Conservation (phyloP, 2,329 filamentous ascomycete genomes). For the Alternaria sp. region DNA sequence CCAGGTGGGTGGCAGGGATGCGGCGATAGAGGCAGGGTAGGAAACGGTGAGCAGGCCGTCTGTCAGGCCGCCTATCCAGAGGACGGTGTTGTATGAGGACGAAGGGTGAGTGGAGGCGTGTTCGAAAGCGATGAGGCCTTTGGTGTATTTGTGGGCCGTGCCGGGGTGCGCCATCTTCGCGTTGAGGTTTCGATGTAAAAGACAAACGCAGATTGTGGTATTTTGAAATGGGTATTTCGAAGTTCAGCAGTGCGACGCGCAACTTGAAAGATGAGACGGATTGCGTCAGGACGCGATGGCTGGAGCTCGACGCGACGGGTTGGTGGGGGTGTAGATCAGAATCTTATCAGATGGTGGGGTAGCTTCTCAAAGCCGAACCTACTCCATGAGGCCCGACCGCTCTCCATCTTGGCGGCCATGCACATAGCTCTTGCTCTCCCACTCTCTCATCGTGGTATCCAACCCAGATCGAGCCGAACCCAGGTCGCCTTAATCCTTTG, state of each 20-base stretch:
- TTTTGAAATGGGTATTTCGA: not conserved
- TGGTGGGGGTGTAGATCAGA: slow-evolving; percentile 1
- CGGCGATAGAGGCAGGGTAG: slow-evolving; percentile 66
- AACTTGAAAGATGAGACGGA: not conserved
- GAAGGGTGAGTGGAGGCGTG: slow-evolving; percentile 43
- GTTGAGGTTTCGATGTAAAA: not conserved
- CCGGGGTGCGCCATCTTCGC: slow-evolving; percentile 45
- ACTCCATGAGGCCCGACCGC: not conserved
- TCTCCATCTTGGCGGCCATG: not conserved
- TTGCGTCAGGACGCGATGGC: not conserved
- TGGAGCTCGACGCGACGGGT: not conserved
- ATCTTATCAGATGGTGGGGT: slow-evolving; percentile 17
- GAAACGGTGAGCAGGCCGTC: slow-evolving; percentile 72
- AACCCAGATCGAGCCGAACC: not conserved
- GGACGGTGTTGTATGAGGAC: slow-evolving; percentile 60
- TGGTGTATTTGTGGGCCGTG: slow-evolving; percentile 51
- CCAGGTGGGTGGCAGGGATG: slow-evolving; percentile 59
- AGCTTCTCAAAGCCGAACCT: not conserved
- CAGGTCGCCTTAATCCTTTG: not conserved
- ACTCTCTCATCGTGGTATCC: not conserved
- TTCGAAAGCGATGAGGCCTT: slow-evolving; percentile 55
- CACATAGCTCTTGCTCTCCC: not conserved
- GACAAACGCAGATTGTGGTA: not conserved
- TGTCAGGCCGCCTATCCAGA: slow-evolving; percentile 74
- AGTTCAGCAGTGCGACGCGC: not conserved